These are phyloP conservation scores for Prinsepia uniflora DNA, from an alignment of 306 rosid species.

Conservation along the genomic window DNA sequence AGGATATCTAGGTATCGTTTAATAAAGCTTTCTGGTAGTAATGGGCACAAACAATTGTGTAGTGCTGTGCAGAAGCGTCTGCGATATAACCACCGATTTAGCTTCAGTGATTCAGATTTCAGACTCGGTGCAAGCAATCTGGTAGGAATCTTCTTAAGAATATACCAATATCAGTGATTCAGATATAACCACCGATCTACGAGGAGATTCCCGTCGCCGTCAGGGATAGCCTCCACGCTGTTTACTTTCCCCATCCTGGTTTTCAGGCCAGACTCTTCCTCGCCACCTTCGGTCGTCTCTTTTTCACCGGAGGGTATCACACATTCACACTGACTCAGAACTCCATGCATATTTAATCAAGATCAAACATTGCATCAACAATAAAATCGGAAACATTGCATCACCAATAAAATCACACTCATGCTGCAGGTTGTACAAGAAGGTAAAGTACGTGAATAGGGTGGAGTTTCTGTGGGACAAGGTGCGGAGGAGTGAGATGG, in stretches of 20 bases:
- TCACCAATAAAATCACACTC: not conserved
- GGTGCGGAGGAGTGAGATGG: constrained; percentile 35
- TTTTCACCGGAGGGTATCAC: constrained; percentile 32
- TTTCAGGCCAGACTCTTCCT: constrained; percentile 35
- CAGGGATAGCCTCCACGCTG: constrained; percentile 22
- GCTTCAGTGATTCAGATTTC: no score
- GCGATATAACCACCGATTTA: no score
- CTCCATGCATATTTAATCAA: not conserved
- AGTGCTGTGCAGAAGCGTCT: no score
- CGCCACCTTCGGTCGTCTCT: constrained; percentile 38
- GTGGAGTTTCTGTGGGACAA: constrained; percentile 38
- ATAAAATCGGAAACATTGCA: not conserved
- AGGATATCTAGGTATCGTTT: no score
- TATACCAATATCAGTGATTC: no score
- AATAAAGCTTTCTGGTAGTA: no score
- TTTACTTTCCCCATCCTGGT: constrained; percentile 37
- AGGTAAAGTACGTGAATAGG: constrained; percentile 31
- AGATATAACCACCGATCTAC: no score
- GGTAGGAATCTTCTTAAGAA: no score
- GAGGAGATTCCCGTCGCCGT: constrained; percentile 26
- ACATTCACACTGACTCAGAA: not conserved
- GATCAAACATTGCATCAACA: not conserved
- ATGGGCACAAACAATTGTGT: no score
- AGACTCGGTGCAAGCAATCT: no score
- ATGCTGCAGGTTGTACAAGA: constrained; percentile 30